Conservation (phyloP, 257 asterid species). For the Misopates orontium region DNA sequence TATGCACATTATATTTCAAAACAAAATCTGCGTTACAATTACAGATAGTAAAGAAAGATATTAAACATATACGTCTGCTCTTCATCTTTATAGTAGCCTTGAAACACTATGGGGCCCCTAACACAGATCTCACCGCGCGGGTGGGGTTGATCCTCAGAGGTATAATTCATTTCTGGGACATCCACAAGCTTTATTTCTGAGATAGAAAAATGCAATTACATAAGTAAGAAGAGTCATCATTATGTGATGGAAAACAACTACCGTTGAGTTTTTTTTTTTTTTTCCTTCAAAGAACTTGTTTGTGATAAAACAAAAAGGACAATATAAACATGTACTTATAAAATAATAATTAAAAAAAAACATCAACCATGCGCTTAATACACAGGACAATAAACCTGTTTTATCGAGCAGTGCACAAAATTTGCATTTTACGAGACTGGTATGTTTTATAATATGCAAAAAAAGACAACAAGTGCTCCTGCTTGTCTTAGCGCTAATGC, state of each 20-base stretch:
- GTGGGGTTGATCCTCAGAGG: constrained; percentile 87
- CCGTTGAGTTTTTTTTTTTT: too few species aligned
- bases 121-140: constrained; percentile 99
- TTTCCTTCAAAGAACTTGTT: too few species aligned
- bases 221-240: background rate
- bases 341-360: too few species aligned
- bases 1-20: constrained; percentile 25
- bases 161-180: constrained; percentile 96
- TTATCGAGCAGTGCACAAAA: background rate
- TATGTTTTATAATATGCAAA: too few species aligned
- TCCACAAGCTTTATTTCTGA: constrained; percentile 92
- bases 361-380: too few species aligned
- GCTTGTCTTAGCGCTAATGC: too few species aligned
- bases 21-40: background rate
- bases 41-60: background rate
- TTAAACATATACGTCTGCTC: constrained; percentile 57
- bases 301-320: too few species aligned
- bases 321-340: too few species aligned
- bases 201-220: background rate
- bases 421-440: too few species aligned
- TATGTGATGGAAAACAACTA: background rate
- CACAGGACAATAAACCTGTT: too few species aligned
- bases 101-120: constrained; percentile 84
- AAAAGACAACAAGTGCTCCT: too few species aligned
- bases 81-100: constrained; percentile 91